Evolutionary conservation across 106 monocot species (phyloP).

Genomic region (Gastrodia elata): DNA sequence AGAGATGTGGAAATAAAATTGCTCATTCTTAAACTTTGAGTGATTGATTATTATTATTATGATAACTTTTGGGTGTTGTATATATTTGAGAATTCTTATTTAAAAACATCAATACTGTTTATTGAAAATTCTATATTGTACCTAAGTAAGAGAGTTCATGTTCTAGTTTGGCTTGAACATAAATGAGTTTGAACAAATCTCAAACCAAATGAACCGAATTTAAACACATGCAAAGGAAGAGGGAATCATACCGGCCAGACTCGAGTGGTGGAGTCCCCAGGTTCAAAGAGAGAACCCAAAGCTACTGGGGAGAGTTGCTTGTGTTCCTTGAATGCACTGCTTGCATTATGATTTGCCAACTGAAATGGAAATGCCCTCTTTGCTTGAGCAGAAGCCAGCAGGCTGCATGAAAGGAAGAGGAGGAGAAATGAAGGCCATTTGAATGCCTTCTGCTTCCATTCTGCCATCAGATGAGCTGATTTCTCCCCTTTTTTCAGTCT

Average conservation of each 20-base stretch:
- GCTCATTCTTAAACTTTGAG: too few species aligned
- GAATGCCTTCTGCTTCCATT: slow-evolving; percentile 3
- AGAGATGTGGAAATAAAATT: too few species aligned
- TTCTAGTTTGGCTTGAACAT: too few species aligned
- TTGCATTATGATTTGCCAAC: neutral
- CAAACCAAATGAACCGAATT: too few species aligned
- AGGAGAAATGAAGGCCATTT: slow-evolving; percentile 5
- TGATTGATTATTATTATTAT: too few species aligned
- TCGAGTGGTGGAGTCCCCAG: slow-evolving; percentile 18
- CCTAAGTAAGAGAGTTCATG: too few species aligned
- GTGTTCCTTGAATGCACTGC: neutral
- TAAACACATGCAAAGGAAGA: neutral
- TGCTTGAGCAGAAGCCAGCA: slow-evolving; percentile 17
- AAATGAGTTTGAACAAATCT: neutral
- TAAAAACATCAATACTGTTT: too few species aligned
- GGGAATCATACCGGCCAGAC: slow-evolving; percentile 33
- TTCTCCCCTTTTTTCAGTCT: neutral
- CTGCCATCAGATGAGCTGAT: slow-evolving; percentile 2
- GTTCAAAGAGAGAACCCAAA: slow-evolving; percentile 16
- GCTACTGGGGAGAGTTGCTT: slow-evolving; percentile 1
- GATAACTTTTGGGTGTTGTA: too few species aligned
- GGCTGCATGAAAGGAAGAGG: slow-evolving; percentile 12
- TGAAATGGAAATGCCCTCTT: slow-evolving; percentile 14
- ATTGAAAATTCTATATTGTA: too few species aligned
- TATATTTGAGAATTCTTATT: too few species aligned